phyloP scores from a whole-genome alignment of 176 grass and related monocot species.

The Oryza meridionalis region DNA sequence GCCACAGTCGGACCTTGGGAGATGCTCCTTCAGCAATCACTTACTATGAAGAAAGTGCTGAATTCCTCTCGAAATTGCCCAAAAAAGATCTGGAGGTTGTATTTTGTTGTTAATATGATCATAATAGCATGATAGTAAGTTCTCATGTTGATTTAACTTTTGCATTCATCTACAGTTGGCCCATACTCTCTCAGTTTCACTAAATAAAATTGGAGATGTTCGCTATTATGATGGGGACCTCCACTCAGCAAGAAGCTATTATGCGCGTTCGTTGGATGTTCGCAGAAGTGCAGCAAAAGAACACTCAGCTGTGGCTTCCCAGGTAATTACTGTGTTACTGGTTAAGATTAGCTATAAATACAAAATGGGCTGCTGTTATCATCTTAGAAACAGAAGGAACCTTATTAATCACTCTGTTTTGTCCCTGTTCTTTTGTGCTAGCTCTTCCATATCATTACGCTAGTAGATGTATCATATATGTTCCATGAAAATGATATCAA shows the following conservation, averaged over 20 bases:
- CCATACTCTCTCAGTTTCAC: conserved; percentile 89
- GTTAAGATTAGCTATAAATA: conserved; percentile 1
- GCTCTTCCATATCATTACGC: background rate
- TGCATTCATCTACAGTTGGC: conserved; percentile 68
- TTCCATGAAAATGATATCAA: background rate
- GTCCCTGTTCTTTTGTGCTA: background rate
- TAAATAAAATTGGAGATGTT: conserved; percentile 97
- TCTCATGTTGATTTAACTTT: conserved; percentile 30
- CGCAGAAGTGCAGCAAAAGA: conserved; percentile 80
- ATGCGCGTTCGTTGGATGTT: conserved; percentile 81
- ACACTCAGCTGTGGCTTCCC: conserved; percentile 71
- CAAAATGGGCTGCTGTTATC: background rate
- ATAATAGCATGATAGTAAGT: background rate
- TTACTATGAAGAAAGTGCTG: conserved; percentile 92
- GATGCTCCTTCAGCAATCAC: conserved; percentile 71
- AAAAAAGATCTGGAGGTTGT: conserved; percentile 85
- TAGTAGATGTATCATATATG: background rate
- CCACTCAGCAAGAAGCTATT: conserved; percentile 86
- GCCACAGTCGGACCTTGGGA: conserved; percentile 75
- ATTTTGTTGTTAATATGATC: conserved; percentile 23
- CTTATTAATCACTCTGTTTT: background rate
- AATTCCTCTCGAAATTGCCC: conserved; percentile 73
- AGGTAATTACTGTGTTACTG: conserved; percentile 47
- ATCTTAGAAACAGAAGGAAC: background rate
- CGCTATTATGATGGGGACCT: conserved; percentile 86